Evolutionary conservation across 768 basidiomycete species (phyloP), one percentile per base, ranked within the genome.

Genomic region (Tylopilus felleus): DNA sequence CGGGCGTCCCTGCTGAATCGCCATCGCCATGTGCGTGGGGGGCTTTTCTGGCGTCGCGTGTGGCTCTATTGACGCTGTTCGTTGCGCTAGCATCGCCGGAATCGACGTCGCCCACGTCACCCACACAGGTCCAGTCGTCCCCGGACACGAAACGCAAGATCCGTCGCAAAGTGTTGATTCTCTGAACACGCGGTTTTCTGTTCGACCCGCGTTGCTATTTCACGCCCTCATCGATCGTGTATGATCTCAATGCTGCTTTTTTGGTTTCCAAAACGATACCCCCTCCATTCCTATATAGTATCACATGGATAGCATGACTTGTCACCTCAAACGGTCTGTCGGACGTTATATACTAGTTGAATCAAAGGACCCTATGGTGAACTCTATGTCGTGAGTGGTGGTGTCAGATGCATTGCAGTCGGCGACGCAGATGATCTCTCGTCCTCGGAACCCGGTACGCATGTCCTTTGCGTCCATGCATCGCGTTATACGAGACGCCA

Each of bases 81-180:
- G n/a, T 35, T 44, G 9, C 4, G 23, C 25, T 38, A 60, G 63
- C 33, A 4, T 46, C 60, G 35, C 55, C 59, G 19, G 36, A 44
- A 38, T 28, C 53, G n/a, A n/a, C n/a, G n/a, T n/a, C n/a, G n/a
- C n/a, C n/a, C n/a, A n/a, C n/a, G n/a, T 23, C 57, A 4, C 66
- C 58, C 1, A 31, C 57, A 1, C 49, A 57, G 6, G 35, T 38
- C 16, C 51, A 8, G 10, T 52, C 60, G 9, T 61, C 62, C 2
- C 57, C 60, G 0, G 70, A 66, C 29, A 63, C 61, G 65, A 69
- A 71, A 44, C 64, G 55, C 52, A 70, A 53, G 52, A 72, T 70
- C 25, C 68, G 64, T 56, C 66, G 69, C 55, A 69, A 56, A 22
- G 68, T 70, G 8, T 23, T 61, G 35, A 65, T 71, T 43, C 60